Evolutionary conservation across 2,329 filamentous ascomycete species (phyloP).

Genomic region (Huntiella abstrusa): DNA sequence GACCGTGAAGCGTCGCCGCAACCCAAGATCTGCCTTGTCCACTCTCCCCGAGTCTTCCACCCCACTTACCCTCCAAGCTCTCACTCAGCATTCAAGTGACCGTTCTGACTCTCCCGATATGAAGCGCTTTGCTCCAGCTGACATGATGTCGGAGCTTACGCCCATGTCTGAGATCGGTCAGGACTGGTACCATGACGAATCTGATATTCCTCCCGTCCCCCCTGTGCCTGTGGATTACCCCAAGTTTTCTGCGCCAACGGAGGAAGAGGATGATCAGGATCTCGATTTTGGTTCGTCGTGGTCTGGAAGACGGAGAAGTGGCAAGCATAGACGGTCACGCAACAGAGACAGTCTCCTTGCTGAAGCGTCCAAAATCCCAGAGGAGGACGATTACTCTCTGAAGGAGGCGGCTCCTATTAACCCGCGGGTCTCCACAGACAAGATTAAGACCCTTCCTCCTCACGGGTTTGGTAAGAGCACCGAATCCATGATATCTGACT

Average conservation of each 20-base stretch:
- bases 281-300: slow-evolving; percentile 7
- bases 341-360: slow-evolving; percentile 1
- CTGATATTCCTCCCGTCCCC: background rate
- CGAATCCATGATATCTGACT: slow-evolving; percentile 10
- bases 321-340: slow-evolving; percentile 3
- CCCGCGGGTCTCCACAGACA: background rate
- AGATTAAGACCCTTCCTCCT: slow-evolving; percentile 4
- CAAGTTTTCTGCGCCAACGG: background rate
- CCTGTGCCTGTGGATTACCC: background rate
- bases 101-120: background rate
- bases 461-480: slow-evolving; percentile 6
- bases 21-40: background rate
- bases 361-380: slow-evolving; percentile 3
- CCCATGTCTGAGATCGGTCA: slow-evolving; percentile 9
- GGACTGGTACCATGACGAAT: background rate
- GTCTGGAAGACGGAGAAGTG: slow-evolving; percentile 3
- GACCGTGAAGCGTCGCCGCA: slow-evolving; percentile 2
- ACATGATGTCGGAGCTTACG: slow-evolving; percentile 7
- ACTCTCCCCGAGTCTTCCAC: background rate
- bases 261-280: slow-evolving; percentile 8
- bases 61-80: slow-evolving; percentile 7
- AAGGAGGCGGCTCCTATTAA: background rate
- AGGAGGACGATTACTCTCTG: slow-evolving; percentile 2
- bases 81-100: slow-evolving; percentile 7
- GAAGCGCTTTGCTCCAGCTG: slow-evolving; percentile 1